Percentiles rank a stretch among this genome's conserved stretches.
phyloP scores from a whole-genome alignment of 73 alveolate species.

The Diophrys appendiculata region DNA sequence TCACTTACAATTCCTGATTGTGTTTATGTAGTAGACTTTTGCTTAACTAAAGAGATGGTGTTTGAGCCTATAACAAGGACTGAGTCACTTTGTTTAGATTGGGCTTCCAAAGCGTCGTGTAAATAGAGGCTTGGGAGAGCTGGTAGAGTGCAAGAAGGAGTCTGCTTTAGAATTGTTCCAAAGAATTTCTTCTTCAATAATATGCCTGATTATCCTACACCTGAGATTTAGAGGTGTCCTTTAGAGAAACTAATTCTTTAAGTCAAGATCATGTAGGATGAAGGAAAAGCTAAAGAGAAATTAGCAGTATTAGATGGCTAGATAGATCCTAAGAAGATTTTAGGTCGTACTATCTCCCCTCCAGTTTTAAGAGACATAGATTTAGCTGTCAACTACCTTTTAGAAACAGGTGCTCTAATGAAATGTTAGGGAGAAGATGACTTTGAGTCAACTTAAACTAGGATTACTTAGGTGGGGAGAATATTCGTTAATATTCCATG shows the following conservation, averaged over 20 bases:
- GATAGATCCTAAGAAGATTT: conserved; percentile 80
- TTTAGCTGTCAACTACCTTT: conserved; percentile 75
- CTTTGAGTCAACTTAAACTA: too few species aligned
- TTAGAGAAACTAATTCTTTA: conserved; percentile 93
- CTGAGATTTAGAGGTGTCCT: conserved; percentile 97
- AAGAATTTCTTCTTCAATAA: conserved; percentile 65
- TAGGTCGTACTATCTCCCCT: conserved; percentile 84
- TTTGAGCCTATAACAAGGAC: conserved; percentile 87
- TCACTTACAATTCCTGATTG: conserved; percentile 96
- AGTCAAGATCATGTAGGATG: conserved; percentile 76
- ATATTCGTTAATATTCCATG: conserved; percentile 91
- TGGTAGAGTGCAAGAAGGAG: conserved; percentile 93
- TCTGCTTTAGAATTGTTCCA: conserved; percentile 84
- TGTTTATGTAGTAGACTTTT: conserved; percentile 91
- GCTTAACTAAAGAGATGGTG: conserved; percentile 90
- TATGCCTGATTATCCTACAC: conserved; percentile 83
- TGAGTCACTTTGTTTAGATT: conserved; percentile 80
- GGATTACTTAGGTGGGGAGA: conserved; percentile 84
- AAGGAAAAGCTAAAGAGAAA: too few species aligned
- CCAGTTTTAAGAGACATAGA: conserved; percentile 81
- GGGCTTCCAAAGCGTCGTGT: conserved; percentile 95
- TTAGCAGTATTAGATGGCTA: too few species aligned
- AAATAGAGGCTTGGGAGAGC: conserved; percentile 92
- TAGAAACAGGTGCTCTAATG: conserved; percentile 86
- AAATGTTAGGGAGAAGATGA: conserved; percentile 40